Evolutionary conservation across 2,329 filamentous ascomycete species (phyloP).

Genomic region (Diatrype stigma): DNA sequence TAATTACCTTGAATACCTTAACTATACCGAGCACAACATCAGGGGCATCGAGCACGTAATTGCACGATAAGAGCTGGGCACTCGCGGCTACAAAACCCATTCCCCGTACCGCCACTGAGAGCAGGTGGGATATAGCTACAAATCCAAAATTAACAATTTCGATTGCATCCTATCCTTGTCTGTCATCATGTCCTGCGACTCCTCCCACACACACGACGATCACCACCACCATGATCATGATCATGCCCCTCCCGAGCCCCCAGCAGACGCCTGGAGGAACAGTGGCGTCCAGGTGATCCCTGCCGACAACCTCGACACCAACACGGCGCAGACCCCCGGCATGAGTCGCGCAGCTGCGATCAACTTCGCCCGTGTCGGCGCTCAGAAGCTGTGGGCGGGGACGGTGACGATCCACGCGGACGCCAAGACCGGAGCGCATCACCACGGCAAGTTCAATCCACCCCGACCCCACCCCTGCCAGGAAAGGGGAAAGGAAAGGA

Average conservation of each 20-base stretch:
- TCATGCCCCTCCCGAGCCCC: slow-evolving; percentile 3
- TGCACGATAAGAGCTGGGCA: background rate
- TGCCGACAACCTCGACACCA: slow-evolving; percentile 33
- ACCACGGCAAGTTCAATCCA: slow-evolving; percentile 27
- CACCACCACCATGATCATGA: background rate
- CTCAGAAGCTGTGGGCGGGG: slow-evolving; percentile 41
- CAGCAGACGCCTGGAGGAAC: slow-evolving; percentile 28
- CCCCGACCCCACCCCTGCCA: background rate
- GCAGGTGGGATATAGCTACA: background rate
- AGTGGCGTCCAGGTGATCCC: slow-evolving; percentile 38
- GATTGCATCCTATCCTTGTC: background rate
- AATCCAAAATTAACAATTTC: background rate
- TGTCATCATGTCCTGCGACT: slow-evolving; percentile 1
- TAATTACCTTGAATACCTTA: too few species aligned
- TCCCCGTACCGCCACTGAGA: background rate
- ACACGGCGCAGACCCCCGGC: slow-evolving; percentile 38
- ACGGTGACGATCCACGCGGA: slow-evolving; percentile 39
- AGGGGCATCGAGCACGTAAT: background rate
- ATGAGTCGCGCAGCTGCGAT: slow-evolving; percentile 41
- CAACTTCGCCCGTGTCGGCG: slow-evolving; percentile 38
- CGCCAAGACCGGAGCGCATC: slow-evolving; percentile 41
- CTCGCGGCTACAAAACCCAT: background rate
- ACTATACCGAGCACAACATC: slow-evolving; percentile 1
- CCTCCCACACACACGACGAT: background rate
- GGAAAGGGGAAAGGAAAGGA: too few species aligned